Evolutionary conservation across 305 asterid species (phyloP).

Genomic region (Fraxinus dipetala): DNA sequence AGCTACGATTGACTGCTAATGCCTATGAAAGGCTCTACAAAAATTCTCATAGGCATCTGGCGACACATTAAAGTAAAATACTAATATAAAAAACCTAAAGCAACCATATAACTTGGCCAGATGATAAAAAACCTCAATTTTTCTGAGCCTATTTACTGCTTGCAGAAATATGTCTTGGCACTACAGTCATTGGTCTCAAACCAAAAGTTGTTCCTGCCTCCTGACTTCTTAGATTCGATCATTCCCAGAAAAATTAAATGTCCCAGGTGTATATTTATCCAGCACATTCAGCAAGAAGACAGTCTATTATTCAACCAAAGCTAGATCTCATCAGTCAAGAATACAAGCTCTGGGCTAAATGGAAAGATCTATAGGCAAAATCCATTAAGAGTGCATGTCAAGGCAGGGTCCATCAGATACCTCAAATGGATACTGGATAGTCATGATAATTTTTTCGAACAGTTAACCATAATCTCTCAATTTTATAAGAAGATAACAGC

Average conservation of each 20-base stretch:
- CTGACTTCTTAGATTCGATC: neutral
- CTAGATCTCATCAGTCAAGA: neutral
- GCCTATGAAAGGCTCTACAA: neutral
- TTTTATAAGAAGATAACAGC: neutral
- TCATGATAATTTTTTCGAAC: neutral
- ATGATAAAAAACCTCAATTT: neutral
- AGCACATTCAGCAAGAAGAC: neutral
- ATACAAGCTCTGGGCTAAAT: neutral
- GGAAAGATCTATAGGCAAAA: neutral
- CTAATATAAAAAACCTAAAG: neutral
- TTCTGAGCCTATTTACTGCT: neutral
- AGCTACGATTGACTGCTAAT: neutral
- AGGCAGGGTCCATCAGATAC: neutral
- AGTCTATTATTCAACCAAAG: neutral
- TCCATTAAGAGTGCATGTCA: neutral
- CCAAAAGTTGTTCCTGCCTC: neutral
- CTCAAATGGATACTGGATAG: neutral
- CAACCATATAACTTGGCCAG: neutral
- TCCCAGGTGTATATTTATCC: neutral
- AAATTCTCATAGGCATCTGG: neutral
- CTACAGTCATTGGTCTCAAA: neutral
- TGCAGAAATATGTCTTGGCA: neutral
- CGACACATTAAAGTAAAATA: no score
- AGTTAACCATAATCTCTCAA: neutral
- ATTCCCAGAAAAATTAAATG: neutral